Percentiles rank a stretch among this genome's conserved stretches.
phyloP scores from a whole-genome alignment of 2,329 filamentous ascomycete species.

The Colletotrichum spinosum region DNA sequence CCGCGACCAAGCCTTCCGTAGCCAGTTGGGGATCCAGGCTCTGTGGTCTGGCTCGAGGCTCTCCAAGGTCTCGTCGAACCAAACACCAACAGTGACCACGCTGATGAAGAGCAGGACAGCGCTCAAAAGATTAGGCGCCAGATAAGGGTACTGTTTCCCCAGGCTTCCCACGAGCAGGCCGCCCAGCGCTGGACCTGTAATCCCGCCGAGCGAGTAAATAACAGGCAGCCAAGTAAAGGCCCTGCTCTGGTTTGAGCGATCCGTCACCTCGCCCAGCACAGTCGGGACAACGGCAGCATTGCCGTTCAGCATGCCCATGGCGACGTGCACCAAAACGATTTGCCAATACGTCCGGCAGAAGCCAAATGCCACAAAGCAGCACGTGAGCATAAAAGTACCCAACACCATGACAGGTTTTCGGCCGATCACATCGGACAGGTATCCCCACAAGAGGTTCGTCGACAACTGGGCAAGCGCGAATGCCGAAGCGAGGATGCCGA shows the following conservation, averaged over 20 bases:
- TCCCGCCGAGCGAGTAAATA: slow-evolving; percentile 94
- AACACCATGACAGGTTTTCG: slow-evolving; percentile 85
- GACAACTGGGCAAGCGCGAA: slow-evolving; percentile 94
- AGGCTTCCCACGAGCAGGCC: slow-evolving; percentile 80
- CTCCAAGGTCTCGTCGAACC: slow-evolving; percentile 90
- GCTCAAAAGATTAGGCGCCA: slow-evolving; percentile 84
- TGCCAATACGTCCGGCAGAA: slow-evolving; percentile 88
- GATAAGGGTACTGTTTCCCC: slow-evolving; percentile 78
- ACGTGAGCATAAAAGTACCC: slow-evolving; percentile 84
- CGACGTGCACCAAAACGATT: slow-evolving; percentile 83
- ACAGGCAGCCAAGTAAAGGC: slow-evolving; percentile 96
- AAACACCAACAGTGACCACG: slow-evolving; percentile 79
- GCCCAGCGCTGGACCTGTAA: slow-evolving; percentile 92
- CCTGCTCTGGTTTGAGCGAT: slow-evolving; percentile 91
- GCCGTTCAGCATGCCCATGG: slow-evolving; percentile 95
- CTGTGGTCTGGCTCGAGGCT: slow-evolving; percentile 46
- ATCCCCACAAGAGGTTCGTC: slow-evolving; percentile 94
- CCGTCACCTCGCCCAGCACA: slow-evolving; percentile 93
- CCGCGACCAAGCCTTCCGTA: slow-evolving; percentile 47
- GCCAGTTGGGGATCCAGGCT: slow-evolving; percentile 48
- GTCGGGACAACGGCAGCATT: slow-evolving; percentile 96
- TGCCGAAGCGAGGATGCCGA: slow-evolving; percentile 88
- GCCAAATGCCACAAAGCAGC: slow-evolving; percentile 87
- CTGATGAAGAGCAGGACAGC: slow-evolving; percentile 79
- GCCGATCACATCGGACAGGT: slow-evolving; percentile 81